These are phyloP conservation scores for Aureobasidium sp. DNA, from an alignment of 2,329 filamentous ascomycete species.

Conservation along the genomic window DNA sequence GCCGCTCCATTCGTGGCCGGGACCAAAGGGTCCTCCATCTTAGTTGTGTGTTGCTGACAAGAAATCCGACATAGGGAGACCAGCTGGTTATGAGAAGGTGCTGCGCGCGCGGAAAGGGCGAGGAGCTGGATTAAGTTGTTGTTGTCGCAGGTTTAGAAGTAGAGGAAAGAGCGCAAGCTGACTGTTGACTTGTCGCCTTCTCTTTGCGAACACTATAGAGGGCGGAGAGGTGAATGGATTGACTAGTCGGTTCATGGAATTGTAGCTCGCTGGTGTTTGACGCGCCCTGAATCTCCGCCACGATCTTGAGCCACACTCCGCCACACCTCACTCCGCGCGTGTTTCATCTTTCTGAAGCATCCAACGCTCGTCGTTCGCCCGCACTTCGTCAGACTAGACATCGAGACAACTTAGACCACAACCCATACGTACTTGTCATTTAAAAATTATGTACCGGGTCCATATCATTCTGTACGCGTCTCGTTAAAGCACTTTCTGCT, in stretches of 20 bases:
- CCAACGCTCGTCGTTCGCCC: background rate
- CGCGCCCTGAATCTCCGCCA: constrained; percentile 6
- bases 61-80: constrained; percentile 4
- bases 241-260: background rate
- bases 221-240: background rate
- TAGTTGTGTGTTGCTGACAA: background rate
- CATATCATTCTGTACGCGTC: background rate
- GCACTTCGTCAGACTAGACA: background rate
- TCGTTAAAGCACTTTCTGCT: background rate
- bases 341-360: constrained; percentile 5
- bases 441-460: background rate
- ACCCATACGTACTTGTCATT: background rate
- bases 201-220: background rate
- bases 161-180: background rate
- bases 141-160: background rate
- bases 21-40: constrained; percentile 31
- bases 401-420: background rate
- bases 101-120: background rate
- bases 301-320: background rate
- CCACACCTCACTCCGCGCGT: background rate
- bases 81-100: background rate
- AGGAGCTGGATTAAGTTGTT: background rate
- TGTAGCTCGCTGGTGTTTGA: background rate
- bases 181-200: background rate
- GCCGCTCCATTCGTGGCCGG: constrained; percentile 26